Evolutionary conservation across 202 grass and related monocot species (phyloP).

Genomic region (Setaria italica): DNA sequence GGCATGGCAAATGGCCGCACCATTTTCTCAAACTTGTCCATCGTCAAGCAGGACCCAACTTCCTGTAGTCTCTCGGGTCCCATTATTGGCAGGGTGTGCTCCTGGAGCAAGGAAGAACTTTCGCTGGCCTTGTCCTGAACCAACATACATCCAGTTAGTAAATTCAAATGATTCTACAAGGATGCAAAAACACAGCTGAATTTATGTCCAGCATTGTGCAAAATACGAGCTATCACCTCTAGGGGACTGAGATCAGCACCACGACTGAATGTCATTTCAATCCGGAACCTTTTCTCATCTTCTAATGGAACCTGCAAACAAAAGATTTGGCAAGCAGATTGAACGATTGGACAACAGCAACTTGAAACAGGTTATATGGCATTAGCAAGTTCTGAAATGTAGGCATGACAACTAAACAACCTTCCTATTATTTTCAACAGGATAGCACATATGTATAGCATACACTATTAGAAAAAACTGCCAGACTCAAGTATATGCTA

Average conservation of each 20-base stretch:
- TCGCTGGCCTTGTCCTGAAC: constrained; percentile 73
- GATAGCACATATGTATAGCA: not conserved
- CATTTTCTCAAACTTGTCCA: constrained; percentile 98
- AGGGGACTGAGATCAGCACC: constrained; percentile 93
- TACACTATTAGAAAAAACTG: not conserved
- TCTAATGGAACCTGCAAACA: constrained; percentile 86
- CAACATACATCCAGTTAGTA: constrained; percentile 39
- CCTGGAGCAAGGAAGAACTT: constrained; percentile 80
- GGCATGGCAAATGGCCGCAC: constrained; percentile 94
- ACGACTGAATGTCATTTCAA: constrained; percentile 98
- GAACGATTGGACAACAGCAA: not conserved
- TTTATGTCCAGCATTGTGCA: not conserved
- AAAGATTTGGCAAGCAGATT: constrained; percentile 18
- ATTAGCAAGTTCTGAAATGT: constrained; percentile 24
- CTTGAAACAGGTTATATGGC: not conserved
- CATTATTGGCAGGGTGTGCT: constrained; percentile 96
- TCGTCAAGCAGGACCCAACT: constrained; percentile 74
- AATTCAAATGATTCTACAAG: not conserved
- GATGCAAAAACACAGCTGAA: constrained; percentile 6
- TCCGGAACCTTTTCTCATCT: constrained; percentile 93
- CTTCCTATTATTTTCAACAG: not conserved
- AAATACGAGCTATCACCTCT: constrained; percentile 61
- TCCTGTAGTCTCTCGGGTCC: constrained; percentile 96
- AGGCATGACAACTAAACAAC: not conserved
- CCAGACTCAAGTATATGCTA: not conserved